Evolutionary conservation across 495 filamentous ascomycete genomes (phyloP), one percentile per base, ranked within the genome.

Genomic region (Hypoxylon intermedium): DNA sequence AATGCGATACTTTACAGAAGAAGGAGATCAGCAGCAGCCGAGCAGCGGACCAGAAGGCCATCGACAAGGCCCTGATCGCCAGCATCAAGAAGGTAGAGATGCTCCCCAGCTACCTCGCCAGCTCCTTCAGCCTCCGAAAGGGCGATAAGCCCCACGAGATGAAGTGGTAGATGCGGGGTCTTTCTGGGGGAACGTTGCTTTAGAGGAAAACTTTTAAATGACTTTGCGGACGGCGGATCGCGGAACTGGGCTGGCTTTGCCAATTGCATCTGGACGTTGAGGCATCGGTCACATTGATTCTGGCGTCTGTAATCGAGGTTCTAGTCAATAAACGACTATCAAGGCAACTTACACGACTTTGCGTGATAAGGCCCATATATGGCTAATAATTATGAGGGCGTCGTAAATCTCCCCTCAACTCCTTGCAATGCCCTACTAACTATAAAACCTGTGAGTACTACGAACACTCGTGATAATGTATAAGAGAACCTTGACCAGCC

Each of bases 121-220:
- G 86, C 77, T 89, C 85, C 69, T 99, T 98, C 87, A 93, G 89
- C 85, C 87, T 98, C 75, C 87, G 91, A 77, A 97, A 91, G 84
- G 93, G 94, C 74, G 94, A 98, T 83, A 89, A 91, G 85, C 94
- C 95, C 78, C 94, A 98, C 78, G 89, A 92, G 84, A 98, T 98
- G 91, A 85, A 88, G 79, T 93, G 87, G 86, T 93, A 92, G 69
- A 74, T 45, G 24, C 45, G 54, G 46, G 60, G 56, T 41, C 16
- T 50, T 58, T 53, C 33, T 47, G 63, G 69, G 63, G 59, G 56
- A 59, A 67, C 63, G 67, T 62, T 67, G 52, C 56, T 68, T 70
- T 63, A 63, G 59, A 66, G 62, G n/a, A 70, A 72, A 68, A 75
- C 46, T 42, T 60, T 49, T 59, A 59, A 61, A 65, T 65, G 65